phyloP scores from a whole-genome alignment of 805 yeast species.

The Novakomyces olei region DNA sequence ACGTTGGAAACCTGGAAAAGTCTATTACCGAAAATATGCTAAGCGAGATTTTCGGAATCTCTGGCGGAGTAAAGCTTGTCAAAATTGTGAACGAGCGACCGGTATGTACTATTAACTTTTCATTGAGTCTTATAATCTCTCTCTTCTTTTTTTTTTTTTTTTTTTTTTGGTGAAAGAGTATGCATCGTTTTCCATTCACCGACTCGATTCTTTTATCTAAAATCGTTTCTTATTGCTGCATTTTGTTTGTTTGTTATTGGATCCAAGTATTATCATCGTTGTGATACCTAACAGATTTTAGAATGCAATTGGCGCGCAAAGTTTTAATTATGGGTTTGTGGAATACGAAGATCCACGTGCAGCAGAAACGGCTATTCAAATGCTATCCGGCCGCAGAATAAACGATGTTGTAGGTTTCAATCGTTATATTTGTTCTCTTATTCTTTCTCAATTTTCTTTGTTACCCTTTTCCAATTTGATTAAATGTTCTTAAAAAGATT shows the following conservation, averaged over 20 bases:
- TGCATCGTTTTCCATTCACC: no score
- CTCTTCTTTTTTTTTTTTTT: not conserved
- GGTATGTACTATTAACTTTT: constrained; percentile 4
- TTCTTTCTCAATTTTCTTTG: no score
- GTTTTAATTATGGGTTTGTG: constrained; percentile 64
- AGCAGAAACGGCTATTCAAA: constrained; percentile 41
- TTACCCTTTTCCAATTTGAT: no score
- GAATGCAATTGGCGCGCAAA: no score
- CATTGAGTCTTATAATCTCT: not conserved
- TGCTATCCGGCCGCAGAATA: constrained; percentile 32
- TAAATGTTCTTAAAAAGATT: no score
- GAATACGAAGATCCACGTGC: constrained; percentile 38
- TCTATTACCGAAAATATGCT: constrained; percentile 41
- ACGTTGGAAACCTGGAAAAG: constrained; percentile 55
- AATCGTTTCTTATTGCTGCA: no score
- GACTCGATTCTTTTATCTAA: no score
- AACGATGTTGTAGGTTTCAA: constrained; percentile 20
- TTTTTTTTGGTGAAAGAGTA: not conserved
- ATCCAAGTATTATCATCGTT: no score
- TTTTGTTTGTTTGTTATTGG: no score
- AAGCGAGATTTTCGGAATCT: constrained; percentile 36
- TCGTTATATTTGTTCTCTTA: not conserved
- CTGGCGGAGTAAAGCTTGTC: constrained; percentile 39
- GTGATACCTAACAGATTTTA: no score
- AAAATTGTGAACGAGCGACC: constrained; percentile 62